Base-by-base conservation (phyloP, 805 yeast species). In the Nakazawaea peltata region DNA sequence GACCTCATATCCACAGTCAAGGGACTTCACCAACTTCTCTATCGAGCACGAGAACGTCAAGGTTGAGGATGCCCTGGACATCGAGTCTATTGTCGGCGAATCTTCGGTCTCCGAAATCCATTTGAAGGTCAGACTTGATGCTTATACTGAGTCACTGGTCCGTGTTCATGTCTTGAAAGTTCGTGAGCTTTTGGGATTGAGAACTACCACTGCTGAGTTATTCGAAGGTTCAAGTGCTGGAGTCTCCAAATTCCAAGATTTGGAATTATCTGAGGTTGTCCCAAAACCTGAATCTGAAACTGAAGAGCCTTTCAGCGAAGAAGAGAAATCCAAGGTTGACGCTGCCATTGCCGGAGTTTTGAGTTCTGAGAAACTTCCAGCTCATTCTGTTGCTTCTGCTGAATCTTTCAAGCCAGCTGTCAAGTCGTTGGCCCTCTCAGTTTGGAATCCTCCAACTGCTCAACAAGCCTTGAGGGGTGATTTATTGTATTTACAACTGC, bases 371-470 rank as follows among this genome's bases (percentile, higher is more conserved):
- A 5, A 5, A 29, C 33, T 51, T 30, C 38, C 34, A 30, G 36
- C 39, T 2, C 49, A 54, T 36, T 60, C 69, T 2, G 46, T 51
- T 4, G 56, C 57, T 13, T 51, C 55, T 18, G 47, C 56, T 11
- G 43, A 60, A 12, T 49, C 49, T 29, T 45, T 65, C 33, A 48
- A 54, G 25, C 61, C 69, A 15, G 81, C 90, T 7, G 59, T 92
- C 41, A 71, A 67, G 44, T 61, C 71, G 0, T 57, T 75, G 32
- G 51, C 62, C 35, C 54, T 86, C 33, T 83, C 95, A 11, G 72
- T 74, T 36, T 90, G 95, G 92, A 79, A 83, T 44, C 95, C 97
- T 4, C 86, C 86, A 11, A 80, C 90, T 21, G 63, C 79, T 13
- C 59, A 65, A 34, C 74, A 70, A 51, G 71, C 63, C 46, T 44